Percentiles rank a stretch among this genome's conserved stretches.
phyloP scores from a whole-genome alignment of 164 flowering plant species.

The Protea cynaroides region DNA sequence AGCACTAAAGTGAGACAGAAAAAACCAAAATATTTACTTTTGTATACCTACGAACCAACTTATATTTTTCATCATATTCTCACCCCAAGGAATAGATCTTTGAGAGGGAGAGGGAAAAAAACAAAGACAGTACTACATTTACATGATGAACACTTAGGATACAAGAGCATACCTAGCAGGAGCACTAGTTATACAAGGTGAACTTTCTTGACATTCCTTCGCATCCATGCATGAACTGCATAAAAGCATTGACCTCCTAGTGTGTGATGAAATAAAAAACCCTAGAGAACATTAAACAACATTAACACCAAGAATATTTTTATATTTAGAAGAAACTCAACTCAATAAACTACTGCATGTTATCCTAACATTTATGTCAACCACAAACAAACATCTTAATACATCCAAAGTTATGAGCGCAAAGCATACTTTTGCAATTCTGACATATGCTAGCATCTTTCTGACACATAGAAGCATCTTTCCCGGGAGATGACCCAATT shows the following conservation, averaged over 20 bases:
- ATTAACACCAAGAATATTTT: background rate
- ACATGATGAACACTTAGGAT: constrained; percentile 8
- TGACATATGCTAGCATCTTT: constrained; percentile 19
- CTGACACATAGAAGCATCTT: constrained; percentile 18
- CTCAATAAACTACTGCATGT: too few species aligned
- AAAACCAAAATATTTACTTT: background rate
- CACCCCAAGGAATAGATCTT: background rate
- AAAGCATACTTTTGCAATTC: constrained; percentile 30
- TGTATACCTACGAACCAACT: too few species aligned
- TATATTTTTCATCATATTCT: too few species aligned
- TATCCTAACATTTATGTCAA: too few species aligned
- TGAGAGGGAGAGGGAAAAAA: too few species aligned
- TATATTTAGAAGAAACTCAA: background rate
- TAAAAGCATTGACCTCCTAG: constrained; percentile 15
- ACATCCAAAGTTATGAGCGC: background rate
- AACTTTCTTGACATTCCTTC: constrained; percentile 19
- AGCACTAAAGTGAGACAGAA: too few species aligned
- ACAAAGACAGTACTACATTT: background rate
- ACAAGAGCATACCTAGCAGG: constrained; percentile 16
- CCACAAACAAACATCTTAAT: background rate
- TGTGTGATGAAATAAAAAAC: constrained; percentile 18
- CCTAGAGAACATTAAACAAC: constrained; percentile 18
- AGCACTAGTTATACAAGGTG: constrained; percentile 2
- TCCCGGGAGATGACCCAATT: constrained; percentile 17
- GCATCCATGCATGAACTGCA: constrained; percentile 30